Percentiles rank a stretch among this genome's conserved stretches.
Evolutionary conservation across 1,139 yeast species (phyloP).

Genomic region (Lodderomyces pseudojiufengensis): DNA sequence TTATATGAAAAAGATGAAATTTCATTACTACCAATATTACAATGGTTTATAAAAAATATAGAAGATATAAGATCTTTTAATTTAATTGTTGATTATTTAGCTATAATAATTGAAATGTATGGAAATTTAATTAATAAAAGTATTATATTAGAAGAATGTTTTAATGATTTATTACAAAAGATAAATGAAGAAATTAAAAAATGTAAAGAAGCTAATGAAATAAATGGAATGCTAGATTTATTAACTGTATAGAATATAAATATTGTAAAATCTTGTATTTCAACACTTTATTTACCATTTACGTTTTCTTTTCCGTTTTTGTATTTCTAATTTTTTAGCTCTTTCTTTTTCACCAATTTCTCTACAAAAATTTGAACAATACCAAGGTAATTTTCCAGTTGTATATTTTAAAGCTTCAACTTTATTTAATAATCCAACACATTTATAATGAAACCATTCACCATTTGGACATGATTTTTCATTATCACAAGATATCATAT

Average conservation of each 20-base stretch:
- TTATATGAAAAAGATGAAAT: conserved; percentile 81
- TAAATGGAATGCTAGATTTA: conserved; percentile 91
- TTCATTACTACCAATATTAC: conserved; percentile 75
- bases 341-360: conserved; percentile 16
- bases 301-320: conserved; percentile 16
- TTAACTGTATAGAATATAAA: conserved; percentile 54
- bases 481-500: conserved; percentile 48
- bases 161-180: conserved; percentile 56
- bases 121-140: conserved; percentile 68
- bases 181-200: conserved; percentile 67
- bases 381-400: conserved; percentile 40
- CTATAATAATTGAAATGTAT: conserved; percentile 77
- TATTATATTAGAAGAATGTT: conserved; percentile 73
- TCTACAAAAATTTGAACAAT: conserved; percentile 36
- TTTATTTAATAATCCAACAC: conserved; percentile 40
- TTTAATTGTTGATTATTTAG: conserved; percentile 79
- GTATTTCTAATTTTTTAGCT: conserved; percentile 16
- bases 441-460: conserved; percentile 49
- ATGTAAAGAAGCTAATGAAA: conserved; percentile 83
- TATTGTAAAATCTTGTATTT: too few species aligned
- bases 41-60: conserved; percentile 74
- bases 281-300: conserved; percentile 6
- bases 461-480: conserved; percentile 41
- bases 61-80: conserved; percentile 78
- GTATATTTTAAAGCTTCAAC: conserved; percentile 40